Conservation (phyloP, 345 rosid genomes). For the Lenwebbia sp. region DNA sequence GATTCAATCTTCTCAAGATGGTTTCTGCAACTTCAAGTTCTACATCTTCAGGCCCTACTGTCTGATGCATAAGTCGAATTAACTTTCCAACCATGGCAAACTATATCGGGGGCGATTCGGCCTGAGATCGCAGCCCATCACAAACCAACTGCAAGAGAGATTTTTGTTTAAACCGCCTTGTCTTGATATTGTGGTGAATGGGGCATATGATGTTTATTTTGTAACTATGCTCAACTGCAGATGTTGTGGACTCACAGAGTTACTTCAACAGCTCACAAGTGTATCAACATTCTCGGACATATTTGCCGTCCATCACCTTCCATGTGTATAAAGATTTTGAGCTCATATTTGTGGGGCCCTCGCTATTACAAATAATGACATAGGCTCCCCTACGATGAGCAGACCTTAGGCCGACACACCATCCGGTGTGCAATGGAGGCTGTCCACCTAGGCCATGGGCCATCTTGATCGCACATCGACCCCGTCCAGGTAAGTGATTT, state of each 20-base stretch:
- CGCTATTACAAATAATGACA: too few relatives aligned
- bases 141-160: not conserved
- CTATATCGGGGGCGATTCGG: not conserved
- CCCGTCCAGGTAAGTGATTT: constrained; percentile 12
- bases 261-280: too few relatives aligned
- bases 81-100: not conserved
- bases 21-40: not conserved
- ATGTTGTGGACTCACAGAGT: not conserved
- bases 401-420: constrained; percentile 5
- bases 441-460: constrained; percentile 10
- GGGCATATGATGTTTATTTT: not conserved
- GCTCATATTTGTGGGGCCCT: too few relatives aligned
- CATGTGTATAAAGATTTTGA: too few relatives aligned
- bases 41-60: not conserved
- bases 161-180: not conserved
- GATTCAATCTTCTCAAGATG: not conserved
- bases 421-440: constrained; percentile 11
- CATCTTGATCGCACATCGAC: constrained; percentile 6
- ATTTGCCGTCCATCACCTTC: too few relatives aligned
- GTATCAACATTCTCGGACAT: too few relatives aligned
- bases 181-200: not conserved
- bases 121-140: not conserved
- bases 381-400: constrained; percentile 23
- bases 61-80: not conserved
- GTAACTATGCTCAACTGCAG: not conserved